Percentiles rank a stretch among this genome's conserved stretches.
Conservation (phyloP, 495 filamentous ascomycete species). For the Daldinia loculata region DNA sequence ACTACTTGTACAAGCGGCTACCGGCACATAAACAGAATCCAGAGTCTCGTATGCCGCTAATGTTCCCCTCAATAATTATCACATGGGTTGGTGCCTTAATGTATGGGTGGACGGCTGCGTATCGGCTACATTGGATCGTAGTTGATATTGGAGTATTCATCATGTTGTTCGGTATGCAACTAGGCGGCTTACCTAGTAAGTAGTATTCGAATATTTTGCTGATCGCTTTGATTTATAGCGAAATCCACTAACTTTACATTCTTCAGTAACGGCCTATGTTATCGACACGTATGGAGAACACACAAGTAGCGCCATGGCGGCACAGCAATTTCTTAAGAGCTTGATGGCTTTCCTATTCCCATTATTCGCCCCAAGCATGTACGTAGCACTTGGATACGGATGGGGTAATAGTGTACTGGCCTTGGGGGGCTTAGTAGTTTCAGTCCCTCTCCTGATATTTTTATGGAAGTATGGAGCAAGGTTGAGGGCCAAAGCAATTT, state of each 20-base stretch:
- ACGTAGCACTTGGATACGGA: conserved; percentile 25
- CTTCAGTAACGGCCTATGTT: conserved; percentile 59
- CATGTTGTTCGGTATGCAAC: neutral
- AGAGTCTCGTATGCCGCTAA: neutral
- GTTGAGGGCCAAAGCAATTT: neutral
- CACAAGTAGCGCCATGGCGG: conserved; percentile 72
- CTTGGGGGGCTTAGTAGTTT: neutral
- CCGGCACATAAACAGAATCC: conserved; percentile 2
- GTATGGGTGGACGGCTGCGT: conserved; percentile 47
- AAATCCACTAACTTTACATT: neutral
- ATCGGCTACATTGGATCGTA: conserved; percentile 52
- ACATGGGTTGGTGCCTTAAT: conserved; percentile 41
- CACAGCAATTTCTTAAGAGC: conserved; percentile 67
- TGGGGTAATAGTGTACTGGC: neutral
- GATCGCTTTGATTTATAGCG: neutral
- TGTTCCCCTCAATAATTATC: neutral
- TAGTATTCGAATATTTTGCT: neutral
- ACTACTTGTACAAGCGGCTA: conserved; percentile 36
- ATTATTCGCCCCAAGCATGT: conserved; percentile 73
- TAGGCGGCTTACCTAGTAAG: neutral
- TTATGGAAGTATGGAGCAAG: neutral
- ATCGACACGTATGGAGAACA: conserved; percentile 75
- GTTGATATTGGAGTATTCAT: conserved; percentile 23
- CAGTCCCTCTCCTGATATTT: neutral
- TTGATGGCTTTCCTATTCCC: conserved; percentile 75